Evolutionary conservation across 2,329 filamentous ascomycete species (phyloP), one percentile per base, ranked within the genome.

Genomic region (Myrmaecium sp.): DNA sequence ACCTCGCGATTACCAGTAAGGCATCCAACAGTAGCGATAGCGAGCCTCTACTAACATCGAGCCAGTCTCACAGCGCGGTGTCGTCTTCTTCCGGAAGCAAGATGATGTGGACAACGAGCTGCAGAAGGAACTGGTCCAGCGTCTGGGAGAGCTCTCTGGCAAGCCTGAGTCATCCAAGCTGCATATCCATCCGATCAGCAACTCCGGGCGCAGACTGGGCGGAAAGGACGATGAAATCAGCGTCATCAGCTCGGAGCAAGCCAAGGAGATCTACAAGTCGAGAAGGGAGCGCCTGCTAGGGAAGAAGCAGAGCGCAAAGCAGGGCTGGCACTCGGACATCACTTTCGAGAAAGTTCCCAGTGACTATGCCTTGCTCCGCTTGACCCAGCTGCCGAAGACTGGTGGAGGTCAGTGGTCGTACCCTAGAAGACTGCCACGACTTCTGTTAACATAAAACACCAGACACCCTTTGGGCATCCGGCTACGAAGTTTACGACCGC

Each of bases 11-110:
- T 33, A 75, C 68, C 1, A 65, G 71, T 76, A 51, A 36, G 56
- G 32, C 5, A 10, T 9, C 6, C 6, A 5, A 29, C 27, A 11
- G 14, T 9, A 25, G 3, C 16, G 29, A 30, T 26, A 4, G 17
- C 20, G 30, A 25, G 27, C 15, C 11, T 7, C 14, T 20, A 27
- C 24, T 18, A 15, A 29, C 23, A 21, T 3, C 12, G 4, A 16
- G 7, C 9, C 26, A 75, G 72, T 79, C 36, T 77, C 73, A 2
- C 64, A 69, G 32, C 65, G 74, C 1, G 73, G 73, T 6, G 74
- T 79, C 3, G 71, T 78, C 17, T 76, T 78, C 53, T 75, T 79
- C 51, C 65, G 72, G 12, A 60, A 64, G 16, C 74, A 80, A 35
- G 52, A 69, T 38, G 55, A 62, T 40, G 48, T 77, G 19, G 62